Percentiles rank a stretch among this genome's conserved stretches.
Conservation (phyloP, 495 filamentous ascomycete genomes). For the Aspergillus leporis region DNA sequence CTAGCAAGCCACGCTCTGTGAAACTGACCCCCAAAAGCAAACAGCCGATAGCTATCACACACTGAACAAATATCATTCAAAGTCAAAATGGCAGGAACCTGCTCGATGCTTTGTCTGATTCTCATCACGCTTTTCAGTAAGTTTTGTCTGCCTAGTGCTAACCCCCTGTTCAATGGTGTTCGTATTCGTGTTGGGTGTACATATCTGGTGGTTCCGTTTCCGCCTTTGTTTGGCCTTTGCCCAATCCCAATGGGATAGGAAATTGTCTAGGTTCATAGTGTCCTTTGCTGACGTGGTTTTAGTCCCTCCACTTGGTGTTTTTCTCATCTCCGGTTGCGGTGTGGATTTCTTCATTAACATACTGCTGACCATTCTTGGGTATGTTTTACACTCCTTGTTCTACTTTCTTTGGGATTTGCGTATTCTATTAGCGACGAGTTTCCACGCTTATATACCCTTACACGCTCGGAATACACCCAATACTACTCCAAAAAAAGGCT, state of each 20-base stretch:
- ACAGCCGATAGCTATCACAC: not conserved
- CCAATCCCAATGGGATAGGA: too few relatives aligned
- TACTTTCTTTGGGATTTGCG: not conserved
- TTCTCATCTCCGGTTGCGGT: slow-evolving; percentile 62
- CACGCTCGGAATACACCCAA: not conserved
- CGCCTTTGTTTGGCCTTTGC: too few relatives aligned
- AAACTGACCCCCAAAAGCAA: slow-evolving; percentile 9
- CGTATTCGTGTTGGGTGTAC: not conserved
- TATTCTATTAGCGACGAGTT: not conserved
- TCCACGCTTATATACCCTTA: not conserved
- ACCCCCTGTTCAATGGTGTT: not conserved
- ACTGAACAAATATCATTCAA: not conserved
- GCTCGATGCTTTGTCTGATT: slow-evolving; percentile 48
- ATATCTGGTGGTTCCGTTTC: not conserved
- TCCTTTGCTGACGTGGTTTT: not conserved
- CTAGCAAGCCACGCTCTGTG: slow-evolving; percentile 15
- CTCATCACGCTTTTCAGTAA: slow-evolving; percentile 61
- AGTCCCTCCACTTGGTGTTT: slow-evolving; percentile 68
- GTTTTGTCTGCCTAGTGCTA: slow-evolving; percentile 18
- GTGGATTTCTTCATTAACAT: slow-evolving; percentile 68
- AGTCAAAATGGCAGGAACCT: slow-evolving; percentile 36
- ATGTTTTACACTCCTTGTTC: slow-evolving; percentile 22
- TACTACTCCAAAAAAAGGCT: not conserved
- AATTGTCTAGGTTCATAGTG: too few relatives aligned
- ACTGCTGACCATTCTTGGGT: slow-evolving; percentile 61